Conservation (phyloP, 2,329 filamentous ascomycete genomes). For the Nigrospora oryzae region DNA sequence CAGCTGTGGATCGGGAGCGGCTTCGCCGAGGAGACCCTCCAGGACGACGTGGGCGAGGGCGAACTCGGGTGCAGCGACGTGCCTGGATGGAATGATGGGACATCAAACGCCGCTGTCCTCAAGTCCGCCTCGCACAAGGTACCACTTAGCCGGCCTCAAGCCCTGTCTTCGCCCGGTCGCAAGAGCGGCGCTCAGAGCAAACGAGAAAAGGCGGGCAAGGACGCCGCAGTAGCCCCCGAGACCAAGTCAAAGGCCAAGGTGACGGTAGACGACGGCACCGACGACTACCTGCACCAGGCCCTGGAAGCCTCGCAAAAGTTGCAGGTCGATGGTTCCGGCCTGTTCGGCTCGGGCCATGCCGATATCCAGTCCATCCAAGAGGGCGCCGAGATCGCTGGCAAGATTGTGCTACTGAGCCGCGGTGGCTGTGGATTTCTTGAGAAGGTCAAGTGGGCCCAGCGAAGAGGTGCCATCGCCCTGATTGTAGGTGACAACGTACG, state of each 20-base stretch:
- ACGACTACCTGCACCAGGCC: conserved; percentile 68
- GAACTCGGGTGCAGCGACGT: conserved; percentile 95
- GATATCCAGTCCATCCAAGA: conserved; percentile 91
- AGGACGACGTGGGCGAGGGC: conserved; percentile 59
- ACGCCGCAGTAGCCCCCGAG: conserved; percentile 14
- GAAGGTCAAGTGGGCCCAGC: conserved; percentile 95
- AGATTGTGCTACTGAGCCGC: conserved; percentile 82
- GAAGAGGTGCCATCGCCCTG: conserved; percentile 77
- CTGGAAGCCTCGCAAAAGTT: conserved; percentile 20
- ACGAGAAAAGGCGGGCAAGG: conserved; percentile 21
- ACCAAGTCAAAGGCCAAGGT: conserved; percentile 20
- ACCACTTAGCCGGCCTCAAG: conserved; percentile 17
- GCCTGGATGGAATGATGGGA: conserved; percentile 70
- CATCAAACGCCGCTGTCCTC: conserved; percentile 30
- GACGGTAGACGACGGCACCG: conserved; percentile 63
- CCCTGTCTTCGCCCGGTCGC: conserved; percentile 16
- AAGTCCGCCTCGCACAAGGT: conserved; percentile 28
- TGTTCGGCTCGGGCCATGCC: conserved; percentile 51
- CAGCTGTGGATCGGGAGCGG: conserved; percentile 90
- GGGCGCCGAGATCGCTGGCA: conserved; percentile 84
- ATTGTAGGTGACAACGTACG: conserved; percentile 92
- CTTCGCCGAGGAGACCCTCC: conserved; percentile 71
- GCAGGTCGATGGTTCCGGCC: conserved; percentile 23
- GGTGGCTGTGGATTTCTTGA: conserved; percentile 95
- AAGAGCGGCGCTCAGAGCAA: conserved; percentile 24